Evolutionary conservation across 2,329 filamentous ascomycete species (phyloP).

Genomic region (Trichoderma lentiforme): DNA sequence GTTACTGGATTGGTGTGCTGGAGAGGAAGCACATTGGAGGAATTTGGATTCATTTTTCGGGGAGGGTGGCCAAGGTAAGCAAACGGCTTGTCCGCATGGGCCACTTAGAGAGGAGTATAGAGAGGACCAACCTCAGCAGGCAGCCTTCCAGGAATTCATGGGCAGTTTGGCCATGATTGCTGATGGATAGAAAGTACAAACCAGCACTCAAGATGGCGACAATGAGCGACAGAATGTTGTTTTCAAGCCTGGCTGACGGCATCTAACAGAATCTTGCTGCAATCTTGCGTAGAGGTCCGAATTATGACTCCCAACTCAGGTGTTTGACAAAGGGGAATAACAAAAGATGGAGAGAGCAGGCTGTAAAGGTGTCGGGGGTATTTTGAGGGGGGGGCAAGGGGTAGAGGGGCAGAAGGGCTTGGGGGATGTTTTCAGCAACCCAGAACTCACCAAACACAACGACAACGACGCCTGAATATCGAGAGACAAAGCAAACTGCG

Average conservation of each 20-base stretch:
- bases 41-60: background rate
- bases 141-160: background rate
- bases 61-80: background rate
- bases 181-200: background rate
- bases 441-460: slow-evolving; percentile 9
- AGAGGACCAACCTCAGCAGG: slow-evolving; percentile 13
- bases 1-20: background rate
- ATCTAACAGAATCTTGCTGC: background rate
- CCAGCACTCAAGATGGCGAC: background rate
- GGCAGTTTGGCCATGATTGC: background rate
- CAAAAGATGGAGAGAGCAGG: background rate
- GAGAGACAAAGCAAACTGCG: background rate
- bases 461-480: background rate
- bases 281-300: background rate
- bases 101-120: background rate
- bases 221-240: background rate
- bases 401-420: background rate
- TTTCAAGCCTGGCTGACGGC: background rate
- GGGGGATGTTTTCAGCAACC: background rate
- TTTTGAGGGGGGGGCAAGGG: background rate
- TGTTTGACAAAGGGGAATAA: background rate
- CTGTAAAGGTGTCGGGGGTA: background rate
- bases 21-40: background rate
- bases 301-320: background rate
- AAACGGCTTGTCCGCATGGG: background rate